Conservation (phyloP, 495 filamentous ascomycete species). For the Bryoglossum gracile region DNA sequence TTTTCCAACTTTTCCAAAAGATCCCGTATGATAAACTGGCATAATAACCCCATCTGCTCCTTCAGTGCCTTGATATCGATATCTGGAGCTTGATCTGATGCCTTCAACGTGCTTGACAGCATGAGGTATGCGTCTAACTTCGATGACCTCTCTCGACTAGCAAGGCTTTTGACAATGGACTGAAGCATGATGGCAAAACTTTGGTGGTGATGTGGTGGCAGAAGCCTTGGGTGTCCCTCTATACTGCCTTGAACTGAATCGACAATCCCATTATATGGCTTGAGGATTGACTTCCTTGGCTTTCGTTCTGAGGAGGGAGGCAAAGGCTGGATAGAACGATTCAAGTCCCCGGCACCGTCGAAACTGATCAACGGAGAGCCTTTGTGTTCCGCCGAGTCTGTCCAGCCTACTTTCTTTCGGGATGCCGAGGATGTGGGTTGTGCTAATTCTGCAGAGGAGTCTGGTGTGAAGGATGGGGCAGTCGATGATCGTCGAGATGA, state of each 20-base stretch:
- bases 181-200: conserved; percentile 71
- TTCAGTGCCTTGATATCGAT: conserved; percentile 59
- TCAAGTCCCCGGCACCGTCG: conserved; percentile 18
- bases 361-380: conserved; percentile 44
- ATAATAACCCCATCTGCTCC: conserved; percentile 66
- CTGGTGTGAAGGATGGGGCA: conserved; percentile 37
- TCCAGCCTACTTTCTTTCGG: conserved; percentile 69
- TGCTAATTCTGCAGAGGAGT: conserved; percentile 26
- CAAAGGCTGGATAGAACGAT: conserved; percentile 38
- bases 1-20: conserved; percentile 47
- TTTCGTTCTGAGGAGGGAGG: conserved; percentile 58
- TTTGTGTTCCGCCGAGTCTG: conserved; percentile 63
- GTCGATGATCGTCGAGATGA: conserved; percentile 5
- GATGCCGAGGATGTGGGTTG: conserved; percentile 41
- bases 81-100: conserved; percentile 70
- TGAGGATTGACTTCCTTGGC: conserved; percentile 81
- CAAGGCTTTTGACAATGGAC: conserved; percentile 71
- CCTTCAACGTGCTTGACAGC: conserved; percentile 64
- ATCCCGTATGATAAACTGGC: conserved; percentile 75
- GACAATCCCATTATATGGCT: conserved; percentile 41
- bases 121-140: conserved; percentile 82
- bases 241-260: conserved; percentile 33
- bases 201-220: conserved; percentile 30
- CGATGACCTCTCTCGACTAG: conserved; percentile 55
- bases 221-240: conserved; percentile 28